A percentile compares a stretch with the other conserved stretches of the same genome.
Evolutionary conservation across 164 flowering plant species (phyloP).

Genomic region (Chimonanthus praecox): DNA sequence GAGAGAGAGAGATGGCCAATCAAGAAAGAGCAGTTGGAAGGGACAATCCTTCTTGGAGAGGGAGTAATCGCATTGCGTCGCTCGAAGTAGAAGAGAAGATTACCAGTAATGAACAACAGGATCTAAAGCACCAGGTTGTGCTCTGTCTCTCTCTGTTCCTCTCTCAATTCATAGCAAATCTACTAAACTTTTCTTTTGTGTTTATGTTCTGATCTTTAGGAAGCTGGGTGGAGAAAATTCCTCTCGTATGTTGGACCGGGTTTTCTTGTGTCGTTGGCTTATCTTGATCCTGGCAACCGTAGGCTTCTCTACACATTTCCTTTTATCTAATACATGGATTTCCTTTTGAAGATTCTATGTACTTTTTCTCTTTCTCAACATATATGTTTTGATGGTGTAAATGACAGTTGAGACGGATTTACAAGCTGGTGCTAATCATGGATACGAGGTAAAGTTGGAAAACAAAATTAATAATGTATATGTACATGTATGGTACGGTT

Average conservation of each 20-base stretch:
- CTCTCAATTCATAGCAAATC: background rate
- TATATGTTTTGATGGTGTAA: background rate
- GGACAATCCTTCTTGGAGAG: constrained; percentile 17
- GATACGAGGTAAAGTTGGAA: constrained; percentile 45
- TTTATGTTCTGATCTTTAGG: constrained; percentile 14
- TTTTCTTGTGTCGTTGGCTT: constrained; percentile 70
- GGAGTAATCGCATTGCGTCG: constrained; percentile 40
- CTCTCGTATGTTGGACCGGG: constrained; percentile 70
- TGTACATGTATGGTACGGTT: background rate
- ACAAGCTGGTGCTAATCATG: constrained; percentile 72
- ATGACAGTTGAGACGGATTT: constrained; percentile 78
- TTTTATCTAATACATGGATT: background rate
- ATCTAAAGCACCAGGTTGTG: constrained; percentile 11
- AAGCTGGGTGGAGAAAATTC: constrained; percentile 53
- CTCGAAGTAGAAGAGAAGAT: constrained; percentile 16
- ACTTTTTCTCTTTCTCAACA: background rate
- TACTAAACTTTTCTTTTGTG: background rate
- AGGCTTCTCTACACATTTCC: constrained; percentile 11
- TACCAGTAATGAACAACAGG: background rate
- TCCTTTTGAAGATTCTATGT: constrained; percentile 1
- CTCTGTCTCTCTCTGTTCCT: constrained; percentile 3
- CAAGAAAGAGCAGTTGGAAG: constrained; percentile 3
- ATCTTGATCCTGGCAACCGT: constrained; percentile 80
- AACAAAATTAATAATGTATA: background rate
- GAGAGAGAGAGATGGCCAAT: constrained; percentile 6